Evolutionary conservation across 305 asterid species (phyloP).

Genomic region (Fraxinus floribunda): DNA sequence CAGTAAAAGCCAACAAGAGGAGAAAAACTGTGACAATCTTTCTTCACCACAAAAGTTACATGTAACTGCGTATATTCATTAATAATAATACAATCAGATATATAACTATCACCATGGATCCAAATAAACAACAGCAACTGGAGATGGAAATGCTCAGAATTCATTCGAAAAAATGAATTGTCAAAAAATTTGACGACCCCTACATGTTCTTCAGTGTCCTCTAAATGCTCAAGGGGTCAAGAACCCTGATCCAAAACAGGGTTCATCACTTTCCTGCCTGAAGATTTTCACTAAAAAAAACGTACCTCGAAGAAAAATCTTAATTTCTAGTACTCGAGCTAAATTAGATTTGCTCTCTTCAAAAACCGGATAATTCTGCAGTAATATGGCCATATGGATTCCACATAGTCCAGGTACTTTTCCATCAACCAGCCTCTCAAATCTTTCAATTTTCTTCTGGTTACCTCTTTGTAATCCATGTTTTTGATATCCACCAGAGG

Average conservation of each 20-base stretch:
- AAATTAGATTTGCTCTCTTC: slow-evolving; percentile 80
- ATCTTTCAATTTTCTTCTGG: slow-evolving; percentile 41
- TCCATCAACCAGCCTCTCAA: slow-evolving; percentile 51
- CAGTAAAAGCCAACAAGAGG: background rate
- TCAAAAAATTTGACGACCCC: slow-evolving; percentile 17
- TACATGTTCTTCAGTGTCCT: slow-evolving; percentile 12
- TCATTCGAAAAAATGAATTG: slow-evolving; percentile 8
- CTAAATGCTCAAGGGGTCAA: slow-evolving; percentile 3
- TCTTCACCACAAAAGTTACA: background rate
- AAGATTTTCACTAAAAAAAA: slow-evolving; percentile 26
- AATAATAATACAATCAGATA: slow-evolving; percentile 20
- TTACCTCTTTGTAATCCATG: slow-evolving; percentile 41
- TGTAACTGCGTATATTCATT: background rate
- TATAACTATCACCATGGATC: background rate
- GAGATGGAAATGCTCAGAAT: slow-evolving; percentile 12
- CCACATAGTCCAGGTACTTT: slow-evolving; percentile 65
- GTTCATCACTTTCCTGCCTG: slow-evolving; percentile 17
- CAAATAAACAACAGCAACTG: slow-evolving; percentile 5
- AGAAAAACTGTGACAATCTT: background rate
- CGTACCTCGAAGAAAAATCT: slow-evolving; percentile 6
- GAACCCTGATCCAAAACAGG: slow-evolving; percentile 36
- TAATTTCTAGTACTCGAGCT: slow-evolving; percentile 21
- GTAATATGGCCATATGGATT: slow-evolving; percentile 84
- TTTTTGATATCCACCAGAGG: slow-evolving; percentile 53
- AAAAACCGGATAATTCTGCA: slow-evolving; percentile 78